A percentile compares a stretch with the other conserved stretches of the same genome.
Conservation (phyloP, 768 basidiomycete species). For the Obba rivulosa region DNA sequence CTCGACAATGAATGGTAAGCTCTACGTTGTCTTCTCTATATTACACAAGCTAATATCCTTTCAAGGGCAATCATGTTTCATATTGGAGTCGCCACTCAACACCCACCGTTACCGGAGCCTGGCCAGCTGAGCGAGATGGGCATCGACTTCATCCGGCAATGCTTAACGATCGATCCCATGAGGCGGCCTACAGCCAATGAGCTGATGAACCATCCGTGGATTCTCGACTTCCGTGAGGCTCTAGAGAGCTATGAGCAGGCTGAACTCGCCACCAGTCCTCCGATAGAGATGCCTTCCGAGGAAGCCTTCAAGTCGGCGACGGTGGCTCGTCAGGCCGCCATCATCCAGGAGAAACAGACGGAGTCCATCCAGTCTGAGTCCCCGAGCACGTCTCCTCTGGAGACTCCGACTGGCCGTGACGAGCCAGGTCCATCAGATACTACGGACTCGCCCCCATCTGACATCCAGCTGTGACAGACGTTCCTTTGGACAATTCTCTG, state of each 20-base stretch:
- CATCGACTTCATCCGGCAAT: constrained; percentile 90
- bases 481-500: background rate
- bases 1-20: constrained; percentile 97
- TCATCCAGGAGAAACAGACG: constrained; percentile 54
- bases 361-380: constrained; percentile 49
- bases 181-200: constrained; percentile 80
- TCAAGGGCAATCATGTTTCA: constrained; percentile 99
- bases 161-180: constrained; percentile 82
- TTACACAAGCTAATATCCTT: constrained; percentile 6
- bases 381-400: constrained; percentile 41
- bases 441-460: background rate
- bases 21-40: background rate
- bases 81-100: constrained; percentile 94
- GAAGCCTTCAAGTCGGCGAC: constrained; percentile 45
- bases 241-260: constrained; percentile 63
- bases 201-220: constrained; percentile 87
- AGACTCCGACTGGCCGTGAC: constrained; percentile 17
- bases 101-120: constrained; percentile 90
- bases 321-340: constrained; percentile 52
- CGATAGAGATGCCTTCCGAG: constrained; percentile 40
- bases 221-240: constrained; percentile 74
- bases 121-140: constrained; percentile 85
- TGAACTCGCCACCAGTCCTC: constrained; percentile 47
- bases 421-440: background rate
- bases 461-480: background rate